Evolutionary conservation across 108 stramenopile genomes (phyloP), one percentile per base, ranked within the genome.

Genomic region (Pseudonitzschia multiseries): DNA sequence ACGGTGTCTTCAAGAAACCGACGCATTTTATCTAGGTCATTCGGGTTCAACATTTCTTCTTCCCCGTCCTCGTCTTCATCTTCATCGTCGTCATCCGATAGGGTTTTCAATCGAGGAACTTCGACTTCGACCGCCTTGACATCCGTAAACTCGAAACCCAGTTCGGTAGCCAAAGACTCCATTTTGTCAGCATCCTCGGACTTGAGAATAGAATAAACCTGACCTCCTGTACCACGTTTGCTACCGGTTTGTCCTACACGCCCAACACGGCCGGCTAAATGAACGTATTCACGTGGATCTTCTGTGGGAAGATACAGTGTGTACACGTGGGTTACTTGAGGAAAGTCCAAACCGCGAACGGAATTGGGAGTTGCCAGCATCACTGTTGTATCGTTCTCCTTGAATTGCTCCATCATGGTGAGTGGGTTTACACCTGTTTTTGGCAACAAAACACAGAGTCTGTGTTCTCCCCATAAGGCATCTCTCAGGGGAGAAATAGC

Each of bases 221-320:
- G 77, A 33, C 91, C 90, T 17, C 93, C 90, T 48, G 79, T 67
- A 26, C 90, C 86, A 12, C 65, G 44, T 1, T 83, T 87, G 56
- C 82, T 84, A 50, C 90, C 90, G 70, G 81, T 74, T 69, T 92
- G 93, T 22, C 93, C 93, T 57, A 94, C 88, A 26, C 91, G 86
- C n/a, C 93, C 90, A 26, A 94, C 93, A 50, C 93, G 86, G 28
- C 93, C 93, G 1, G 90, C 91, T 68, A 92, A 70, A 75, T 94
- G 90, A 22, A 94, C 69, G 46, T 94, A 94, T 70, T 94, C 93
- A 1, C 90, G 73, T 63, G 93, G 89, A 79, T 94, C 93, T 73
- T 94, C 78, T 63, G 77, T 79, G 12, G 93, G 93, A 41, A 94
- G 78, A 68, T 87, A 91, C 36, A 94, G 50, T 5, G 90, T 91